Percentiles rank a stretch among this genome's conserved stretches.
Conservation (phyloP, 1,284 basidiomycete species). For the Irpex sp. region DNA sequence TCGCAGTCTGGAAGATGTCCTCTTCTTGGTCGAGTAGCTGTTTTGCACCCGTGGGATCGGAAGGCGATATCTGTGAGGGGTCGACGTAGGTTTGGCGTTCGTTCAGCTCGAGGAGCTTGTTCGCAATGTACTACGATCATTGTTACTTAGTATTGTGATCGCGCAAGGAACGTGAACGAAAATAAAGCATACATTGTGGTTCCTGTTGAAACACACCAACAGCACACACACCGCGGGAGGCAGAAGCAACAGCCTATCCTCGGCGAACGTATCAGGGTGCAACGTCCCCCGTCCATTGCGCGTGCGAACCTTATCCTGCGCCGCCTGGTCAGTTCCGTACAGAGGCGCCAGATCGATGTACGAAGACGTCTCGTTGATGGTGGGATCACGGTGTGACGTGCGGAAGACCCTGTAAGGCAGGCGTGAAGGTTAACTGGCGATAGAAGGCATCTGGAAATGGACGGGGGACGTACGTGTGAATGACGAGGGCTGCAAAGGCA, state of each 20-base stretch:
- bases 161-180: neutral
- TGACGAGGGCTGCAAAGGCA: slow-evolving; percentile 77
- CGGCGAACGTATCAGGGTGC: slow-evolving; percentile 70
- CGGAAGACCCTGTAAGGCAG: slow-evolving; percentile 57
- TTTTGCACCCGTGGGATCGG: slow-evolving; percentile 28
- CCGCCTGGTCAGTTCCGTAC: slow-evolving; percentile 68
- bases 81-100: slow-evolving; percentile 60
- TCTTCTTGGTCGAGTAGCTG: slow-evolving; percentile 64
- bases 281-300: slow-evolving; percentile 66
- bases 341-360: slow-evolving; percentile 84
- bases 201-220: slow-evolving; percentile 77
- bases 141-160: neutral
- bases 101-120: slow-evolving; percentile 75
- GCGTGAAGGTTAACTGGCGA: neutral
- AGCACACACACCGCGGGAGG: slow-evolving; percentile 75
- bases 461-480: slow-evolving; percentile 52
- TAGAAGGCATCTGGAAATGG: neutral
- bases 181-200: slow-evolving; percentile 72
- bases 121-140: slow-evolving; percentile 66
- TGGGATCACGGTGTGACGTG: slow-evolving; percentile 59
- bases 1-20: slow-evolving; percentile 77
- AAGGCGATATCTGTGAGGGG: slow-evolving; percentile 36
- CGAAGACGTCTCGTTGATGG: slow-evolving; percentile 82
- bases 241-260: slow-evolving; percentile 75
- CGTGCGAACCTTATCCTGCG: slow-evolving; percentile 59